Base-by-base conservation (phyloP, 441 rosid species). In the Gossypium schwendimanii region DNA sequence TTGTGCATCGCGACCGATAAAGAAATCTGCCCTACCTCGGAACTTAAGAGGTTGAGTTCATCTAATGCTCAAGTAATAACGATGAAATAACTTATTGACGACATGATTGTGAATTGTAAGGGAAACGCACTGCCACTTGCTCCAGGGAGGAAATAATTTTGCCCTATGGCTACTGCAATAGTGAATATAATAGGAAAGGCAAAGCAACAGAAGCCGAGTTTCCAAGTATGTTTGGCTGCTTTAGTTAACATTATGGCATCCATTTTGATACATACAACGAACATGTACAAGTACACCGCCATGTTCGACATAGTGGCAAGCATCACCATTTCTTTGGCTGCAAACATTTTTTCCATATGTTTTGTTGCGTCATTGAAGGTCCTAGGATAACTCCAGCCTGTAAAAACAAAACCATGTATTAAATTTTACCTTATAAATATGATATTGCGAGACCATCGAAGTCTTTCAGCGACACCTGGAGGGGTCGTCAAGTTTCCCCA, bases 301-400 rank as follows among this genome's bases (percentile, higher is more conserved):
- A 47, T 45, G 55, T 65, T 45, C 28, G 70, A 23, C 14, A 45
- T 6, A 3, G 70, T 65, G 36, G 12, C 70, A 24, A 14, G 11
- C 57, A 65, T 11, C 0, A 11, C 4, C 69, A 21, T 64, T 50
- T 44, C 54, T 64, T 44, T 64, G 3, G 69, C 54, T 64, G 54
- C 54, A 64, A 64, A 64, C 53, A 64, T 44, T 20, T 6, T 64
- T 3, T 44, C 33, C 54, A 20, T 64, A 64, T 44, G 3, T 20
- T 44, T 64, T 21, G 69, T 23, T 44, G 17, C 12, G 54, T 15
- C 54, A 64, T 15, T 3, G 69, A 64, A 12, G 69, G 69, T 64
- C 54, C 69, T 21, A 64, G 33, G 69, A 64, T 64, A 12, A 64
- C 0, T 21, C 69, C 54, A 41, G 69, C 54, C 69, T 64, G 36